Percentiles rank a stretch among this genome's conserved stretches.
Conservation (phyloP, 2,329 filamentous ascomycete genomes). For the Talaromyces sp. region DNA sequence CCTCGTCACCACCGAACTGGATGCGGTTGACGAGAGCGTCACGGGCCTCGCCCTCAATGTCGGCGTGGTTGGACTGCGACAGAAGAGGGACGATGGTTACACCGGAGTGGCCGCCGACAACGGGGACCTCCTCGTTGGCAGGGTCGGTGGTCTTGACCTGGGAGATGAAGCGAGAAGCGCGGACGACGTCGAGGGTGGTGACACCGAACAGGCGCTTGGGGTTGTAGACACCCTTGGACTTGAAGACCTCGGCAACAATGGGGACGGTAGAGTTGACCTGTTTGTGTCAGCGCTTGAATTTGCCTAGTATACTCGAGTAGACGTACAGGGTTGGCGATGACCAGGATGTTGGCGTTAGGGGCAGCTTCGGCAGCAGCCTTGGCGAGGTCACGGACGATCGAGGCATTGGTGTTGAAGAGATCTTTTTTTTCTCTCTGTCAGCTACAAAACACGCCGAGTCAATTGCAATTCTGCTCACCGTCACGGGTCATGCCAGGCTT, state of each 20-base stretch:
- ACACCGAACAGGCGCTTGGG: slow-evolving; percentile 99
- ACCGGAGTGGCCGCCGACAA: slow-evolving; percentile 94
- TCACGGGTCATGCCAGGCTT: slow-evolving; percentile 99
- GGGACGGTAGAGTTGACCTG: slow-evolving; percentile 97
- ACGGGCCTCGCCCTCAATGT: slow-evolving; percentile 71
- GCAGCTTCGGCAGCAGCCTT: slow-evolving; percentile 85
- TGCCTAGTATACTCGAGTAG: background rate
- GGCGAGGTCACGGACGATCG: slow-evolving; percentile 96
- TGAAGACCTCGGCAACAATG: slow-evolving; percentile 96
- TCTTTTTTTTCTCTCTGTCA: slow-evolving; percentile 47
- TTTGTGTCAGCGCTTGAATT: background rate
- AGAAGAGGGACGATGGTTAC: slow-evolving; percentile 98
- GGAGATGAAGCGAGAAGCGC: slow-evolving; percentile 94
- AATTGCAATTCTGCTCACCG: slow-evolving; percentile 45
- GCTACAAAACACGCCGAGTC: background rate
- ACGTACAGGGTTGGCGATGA: slow-evolving; percentile 92
- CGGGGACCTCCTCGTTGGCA: slow-evolving; percentile 87
- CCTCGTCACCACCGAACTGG: slow-evolving; percentile 98
- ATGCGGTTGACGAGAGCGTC: slow-evolving; percentile 84
- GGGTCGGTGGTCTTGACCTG: slow-evolving; percentile 90
- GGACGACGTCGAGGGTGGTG: slow-evolving; percentile 97
- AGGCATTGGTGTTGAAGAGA: slow-evolving; percentile 99
- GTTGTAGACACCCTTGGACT: slow-evolving; percentile 93
- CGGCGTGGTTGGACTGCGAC: slow-evolving; percentile 83
- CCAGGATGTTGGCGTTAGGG: slow-evolving; percentile 89